Evolutionary conservation across 257 asterid species (phyloP).

Genomic region (Solanum habrochaites): DNA sequence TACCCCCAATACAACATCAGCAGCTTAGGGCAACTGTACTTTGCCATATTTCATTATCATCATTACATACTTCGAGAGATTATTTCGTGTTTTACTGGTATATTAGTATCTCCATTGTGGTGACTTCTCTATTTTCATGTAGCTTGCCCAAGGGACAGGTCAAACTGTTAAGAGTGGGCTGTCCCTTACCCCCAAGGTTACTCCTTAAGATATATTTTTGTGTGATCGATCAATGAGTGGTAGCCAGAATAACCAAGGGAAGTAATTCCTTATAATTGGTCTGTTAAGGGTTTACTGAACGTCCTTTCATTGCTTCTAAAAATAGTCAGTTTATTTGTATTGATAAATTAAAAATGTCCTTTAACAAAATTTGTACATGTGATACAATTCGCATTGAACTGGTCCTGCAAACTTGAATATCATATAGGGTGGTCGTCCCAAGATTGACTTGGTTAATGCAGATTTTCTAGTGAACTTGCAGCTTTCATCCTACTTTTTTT

Average conservation of each 20-base stretch:
- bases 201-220: neutral
- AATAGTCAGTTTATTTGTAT: neutral
- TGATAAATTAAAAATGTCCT: neutral
- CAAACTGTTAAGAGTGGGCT: constrained; percentile 82
- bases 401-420: neutral
- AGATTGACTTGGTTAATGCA: neutral
- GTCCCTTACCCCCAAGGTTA: constrained; percentile 99
- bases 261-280: neutral
- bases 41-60: neutral
- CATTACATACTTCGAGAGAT: neutral
- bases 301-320: neutral
- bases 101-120: neutral
- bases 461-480: neutral
- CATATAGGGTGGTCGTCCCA: neutral
- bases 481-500: neutral
- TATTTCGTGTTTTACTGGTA: neutral
- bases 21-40: constrained; percentile 94
- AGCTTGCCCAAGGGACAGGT: constrained; percentile 97
- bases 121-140: constrained; percentile 37
- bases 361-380: neutral
- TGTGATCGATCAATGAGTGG: neutral
- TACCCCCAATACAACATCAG: constrained; percentile 93
- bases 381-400: neutral
- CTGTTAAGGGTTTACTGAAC: neutral
- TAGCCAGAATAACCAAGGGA: neutral